Evolutionary conservation across 2,329 filamentous ascomycete species (phyloP).

Genomic region (Aquanectria penicillioides): DNA sequence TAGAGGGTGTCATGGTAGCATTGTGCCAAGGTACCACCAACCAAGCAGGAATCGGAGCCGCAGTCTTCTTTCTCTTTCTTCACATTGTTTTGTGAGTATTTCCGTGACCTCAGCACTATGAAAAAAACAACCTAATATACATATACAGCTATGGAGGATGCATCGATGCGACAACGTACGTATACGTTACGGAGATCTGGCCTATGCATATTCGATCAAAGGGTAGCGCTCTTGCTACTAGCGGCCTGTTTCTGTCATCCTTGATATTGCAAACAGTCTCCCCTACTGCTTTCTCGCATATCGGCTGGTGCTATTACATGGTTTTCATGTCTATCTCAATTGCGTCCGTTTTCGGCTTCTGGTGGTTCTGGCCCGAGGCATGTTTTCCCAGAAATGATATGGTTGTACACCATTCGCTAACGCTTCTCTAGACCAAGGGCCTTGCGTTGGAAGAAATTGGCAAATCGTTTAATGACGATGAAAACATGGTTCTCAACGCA

Average conservation of each 20-base stretch:
- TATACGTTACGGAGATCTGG: slow-evolving; percentile 29
- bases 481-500: neutral
- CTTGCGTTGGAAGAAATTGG: neutral
- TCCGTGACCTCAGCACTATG: too few relatives aligned
- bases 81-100: neutral
- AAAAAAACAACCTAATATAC: too few relatives aligned
- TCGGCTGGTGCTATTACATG: slow-evolving; percentile 15
- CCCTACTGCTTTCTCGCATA: slow-evolving; percentile 3
- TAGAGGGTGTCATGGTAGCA: neutral
- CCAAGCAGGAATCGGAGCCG: neutral
- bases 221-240: slow-evolving; percentile 18
- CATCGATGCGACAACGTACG: slow-evolving; percentile 23
- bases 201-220: slow-evolving; percentile 22
- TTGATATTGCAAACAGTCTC: slow-evolving; percentile 18
- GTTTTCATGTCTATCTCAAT: neutral
- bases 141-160: slow-evolving; percentile 8
- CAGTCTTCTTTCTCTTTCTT: slow-evolving; percentile 1
- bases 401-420: too few relatives aligned
- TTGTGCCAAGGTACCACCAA: neutral
- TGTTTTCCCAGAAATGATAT: too few relatives aligned
- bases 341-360: neutral
- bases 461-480: neutral
- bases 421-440: neutral
- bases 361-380: neutral
- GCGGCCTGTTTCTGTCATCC: slow-evolving; percentile 9